Percentiles rank a stretch among this genome's conserved stretches.
Conservation (phyloP, 768 basidiomycete species). For the Rhizopogon salebrosus region DNA sequence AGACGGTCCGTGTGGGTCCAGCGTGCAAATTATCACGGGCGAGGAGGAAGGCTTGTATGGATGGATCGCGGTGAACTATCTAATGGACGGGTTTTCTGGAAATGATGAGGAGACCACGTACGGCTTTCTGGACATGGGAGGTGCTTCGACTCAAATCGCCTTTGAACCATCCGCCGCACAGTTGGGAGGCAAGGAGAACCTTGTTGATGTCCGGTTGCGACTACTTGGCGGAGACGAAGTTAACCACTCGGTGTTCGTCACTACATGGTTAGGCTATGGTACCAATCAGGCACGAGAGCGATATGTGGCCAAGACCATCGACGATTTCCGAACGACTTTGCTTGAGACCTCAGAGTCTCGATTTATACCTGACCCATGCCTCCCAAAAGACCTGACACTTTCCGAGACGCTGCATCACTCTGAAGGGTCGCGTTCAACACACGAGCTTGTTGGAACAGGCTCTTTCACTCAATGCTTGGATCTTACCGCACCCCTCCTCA, state of each 20-base stretch:
- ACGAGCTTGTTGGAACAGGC: slow-evolving; percentile 77
- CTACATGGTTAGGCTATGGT: slow-evolving; percentile 97
- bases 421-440: slow-evolving; percentile 41
- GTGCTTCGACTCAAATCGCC: slow-evolving; percentile 97
- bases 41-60: slow-evolving; percentile 98
- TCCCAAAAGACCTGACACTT: slow-evolving; percentile 71
- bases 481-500: slow-evolving; percentile 70
- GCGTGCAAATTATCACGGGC: slow-evolving; percentile 90
- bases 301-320: slow-evolving; percentile 69
- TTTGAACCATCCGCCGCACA: slow-evolving; percentile 80
- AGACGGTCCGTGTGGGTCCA: slow-evolving; percentile 84
- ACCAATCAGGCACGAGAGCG: slow-evolving; percentile 96
- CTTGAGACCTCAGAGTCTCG: slow-evolving; percentile 18
- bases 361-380: slow-evolving; percentile 80
- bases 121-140: slow-evolving; percentile 99
- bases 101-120: slow-evolving; percentile 71
- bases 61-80: slow-evolving; percentile 98
- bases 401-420: slow-evolving; percentile 48
- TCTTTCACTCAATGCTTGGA: slow-evolving; percentile 83
- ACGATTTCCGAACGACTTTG: slow-evolving; percentile 25
- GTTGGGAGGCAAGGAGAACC: slow-evolving; percentile 41
- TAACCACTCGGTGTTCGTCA: slow-evolving; percentile 90
- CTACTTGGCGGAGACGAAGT: slow-evolving; percentile 83
- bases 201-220: slow-evolving; percentile 78
- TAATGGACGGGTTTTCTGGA: slow-evolving; percentile 90